Percentiles rank a stretch among this genome's conserved stretches.
phyloP scores from a whole-genome alignment of 768 basidiomycete genomes.

The Tubosaeta sp. region DNA sequence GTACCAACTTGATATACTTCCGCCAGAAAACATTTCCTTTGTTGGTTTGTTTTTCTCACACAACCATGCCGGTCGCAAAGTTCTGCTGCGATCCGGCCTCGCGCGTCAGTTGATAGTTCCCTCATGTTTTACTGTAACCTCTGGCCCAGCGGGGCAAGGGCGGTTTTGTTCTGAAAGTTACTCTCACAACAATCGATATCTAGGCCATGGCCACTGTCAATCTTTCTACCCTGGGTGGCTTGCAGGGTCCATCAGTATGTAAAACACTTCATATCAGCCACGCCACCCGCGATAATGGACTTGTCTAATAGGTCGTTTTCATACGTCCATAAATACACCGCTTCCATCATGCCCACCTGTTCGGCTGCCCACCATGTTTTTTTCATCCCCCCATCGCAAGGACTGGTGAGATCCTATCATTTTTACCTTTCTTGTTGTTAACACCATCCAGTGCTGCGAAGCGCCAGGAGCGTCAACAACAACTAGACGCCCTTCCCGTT shows the following conservation, averaged over 20 bases:
- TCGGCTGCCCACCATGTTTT: conserved; percentile 19
- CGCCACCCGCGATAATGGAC: not conserved
- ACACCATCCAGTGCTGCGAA: conserved; percentile 28
- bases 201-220: not conserved
- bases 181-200: not conserved
- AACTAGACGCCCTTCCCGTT: conserved; percentile 27
- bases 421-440: not conserved
- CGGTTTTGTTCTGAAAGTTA: not conserved
- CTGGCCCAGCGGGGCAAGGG: not conserved
- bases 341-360: not conserved
- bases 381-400: conserved; percentile 20
- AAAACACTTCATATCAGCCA: conserved; percentile 1
- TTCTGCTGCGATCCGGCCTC: not conserved
- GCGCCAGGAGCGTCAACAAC: conserved; percentile 28
- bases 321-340: conserved; percentile 3
- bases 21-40: not conserved
- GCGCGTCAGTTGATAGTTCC: not conserved
- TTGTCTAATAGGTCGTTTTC: not conserved
- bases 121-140: not conserved
- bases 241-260: not conserved
- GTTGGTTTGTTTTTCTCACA: not conserved
- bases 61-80: not conserved
- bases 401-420: conserved; percentile 24
- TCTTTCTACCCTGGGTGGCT: not conserved
- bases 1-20: not conserved